phyloP scores from a whole-genome alignment of 192 early-diverging fungal species.

The Backusella australiensis region DNA sequence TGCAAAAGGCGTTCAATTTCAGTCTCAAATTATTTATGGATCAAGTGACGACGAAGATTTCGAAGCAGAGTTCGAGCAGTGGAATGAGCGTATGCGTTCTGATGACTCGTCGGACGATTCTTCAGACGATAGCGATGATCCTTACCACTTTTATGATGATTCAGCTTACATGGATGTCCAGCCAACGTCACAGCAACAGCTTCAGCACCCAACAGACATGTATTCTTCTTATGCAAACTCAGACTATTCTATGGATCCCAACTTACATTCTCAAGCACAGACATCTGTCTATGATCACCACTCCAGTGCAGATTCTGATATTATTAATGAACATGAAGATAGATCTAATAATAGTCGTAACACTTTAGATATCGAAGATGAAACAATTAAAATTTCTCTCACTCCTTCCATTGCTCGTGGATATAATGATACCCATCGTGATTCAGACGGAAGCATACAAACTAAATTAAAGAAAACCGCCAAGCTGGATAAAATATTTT shows the following conservation, averaged over 20 bases:
- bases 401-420: constrained; percentile 48
- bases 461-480: constrained; percentile 7
- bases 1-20: constrained; percentile 35
- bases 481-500: constrained; percentile 26
- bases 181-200: not conserved
- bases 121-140: constrained; percentile 40
- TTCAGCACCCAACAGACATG: not conserved
- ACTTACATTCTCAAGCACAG: not conserved
- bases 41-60: constrained; percentile 40
- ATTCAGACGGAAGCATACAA: not conserved
- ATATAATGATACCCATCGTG: not conserved
- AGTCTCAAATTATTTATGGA: constrained; percentile 34
- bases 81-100: constrained; percentile 40
- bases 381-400: constrained; percentile 52
- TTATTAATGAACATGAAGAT: constrained; percentile 12
- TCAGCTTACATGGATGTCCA: not conserved
- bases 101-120: constrained; percentile 39
- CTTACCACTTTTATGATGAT: constrained; percentile 13
- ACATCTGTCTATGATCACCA: not conserved
- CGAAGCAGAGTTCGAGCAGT: constrained; percentile 47
- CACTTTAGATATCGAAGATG: constrained; percentile 19
- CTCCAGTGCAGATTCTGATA: constrained; percentile 10
- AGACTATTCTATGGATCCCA: not conserved
- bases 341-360: not conserved
- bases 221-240: not conserved